Evolutionary conservation across 768 basidiomycete species (phyloP), one percentile per base, ranked within the genome.

Genomic region (Hypsizygus marmoreus): DNA sequence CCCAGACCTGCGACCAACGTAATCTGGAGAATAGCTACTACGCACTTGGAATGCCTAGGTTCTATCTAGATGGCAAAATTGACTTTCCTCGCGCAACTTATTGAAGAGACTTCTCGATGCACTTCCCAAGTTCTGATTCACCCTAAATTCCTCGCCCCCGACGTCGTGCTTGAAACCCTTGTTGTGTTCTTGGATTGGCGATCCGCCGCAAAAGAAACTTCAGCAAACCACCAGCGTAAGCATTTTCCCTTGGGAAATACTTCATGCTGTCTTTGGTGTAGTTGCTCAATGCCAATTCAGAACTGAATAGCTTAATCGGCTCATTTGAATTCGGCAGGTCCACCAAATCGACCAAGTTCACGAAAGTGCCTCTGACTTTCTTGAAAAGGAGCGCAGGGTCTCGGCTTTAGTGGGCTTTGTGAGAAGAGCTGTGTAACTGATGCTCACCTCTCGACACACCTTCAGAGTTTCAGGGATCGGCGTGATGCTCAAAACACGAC

Each of bases 301-400:
- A 36, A 4, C 16, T 17, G 35, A 56, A 59, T 4, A 16, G 4
- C 11, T 11, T 19, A 22, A 56, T 38, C 4, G 26, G 45, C 16
- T 32, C 9, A 1, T 29, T 19, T 14, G 35, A n/a, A 31, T 17
- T 37, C 17, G 11, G 8, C 28, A 40, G 6, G 28, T 56, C 55
- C 25, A 53, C 40, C 6, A 59, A 41, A 29, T 59, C 54, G 12
- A 59, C 51, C 14, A 54, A 16, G 37, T 56, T 50, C 32, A 53
- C 43, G 30, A 35, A 35, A 19, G 37, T 23, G 4, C 23, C 22
- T 22, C 17, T 24, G 10, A 54, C 28, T 10, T 28, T 31, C 45
- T 49, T 28, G 23, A 28, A 20, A 24, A n/a, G 3, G 24, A 9
- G 14, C 11, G 23, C 12, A 14, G 4, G 17, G 6, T 3, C 22